Evolutionary conservation across 345 rosid genomes (phyloP), one percentile per base, ranked within the genome.

Genomic region (Anacardium occidentale): DNA sequence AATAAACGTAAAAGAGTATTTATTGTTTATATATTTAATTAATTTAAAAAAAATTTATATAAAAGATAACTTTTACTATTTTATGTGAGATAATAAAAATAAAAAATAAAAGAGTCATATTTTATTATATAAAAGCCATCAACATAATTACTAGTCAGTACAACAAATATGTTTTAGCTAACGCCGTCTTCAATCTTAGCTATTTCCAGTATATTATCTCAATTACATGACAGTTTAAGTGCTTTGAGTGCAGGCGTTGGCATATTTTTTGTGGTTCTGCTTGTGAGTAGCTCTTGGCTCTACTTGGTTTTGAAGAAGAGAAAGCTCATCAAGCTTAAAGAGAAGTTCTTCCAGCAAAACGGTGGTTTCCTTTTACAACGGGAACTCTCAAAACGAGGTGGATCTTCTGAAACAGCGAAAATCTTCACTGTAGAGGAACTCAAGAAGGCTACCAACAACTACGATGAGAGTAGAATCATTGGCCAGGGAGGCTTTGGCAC

Each of bases 401-500:
- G 56, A 47, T 13, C 68, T 5, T 25, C 56, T 0, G 37, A 10
- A 20, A 64, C 11, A 7, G 73, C 78, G 10, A 77, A 62, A 67
- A 70, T 81, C 11, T 75, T 78, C 22, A 53, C 47, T 0, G 75
- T 48, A 21, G 65, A 72, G 9, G 82, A 83, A 55, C 82, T 82
- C n/a, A 71, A 72, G 24, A 83, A 62, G 32, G 83, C 83, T 0
- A 77, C 83, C 20, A 63, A 79, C 25, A 78, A 80, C 58, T 85
- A 73, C 10, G 48, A 70, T 52, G 7, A 78, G 13, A 78, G 52
- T 58, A 66, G 76, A 48, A 83, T 81, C 40, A 75, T 85, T 9
- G 85, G 79, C 5, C 63, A 47, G 37, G 78, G 84, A 48, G 82
- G 86, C 47, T 77, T 74, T 18, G 82, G 82, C 22, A 75, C 79